Evolutionary conservation across 225 moss, liverwort and hornwort species (phyloP), one percentile per base, ranked within the genome.

Genomic region (Straminergon stramineum): DNA sequence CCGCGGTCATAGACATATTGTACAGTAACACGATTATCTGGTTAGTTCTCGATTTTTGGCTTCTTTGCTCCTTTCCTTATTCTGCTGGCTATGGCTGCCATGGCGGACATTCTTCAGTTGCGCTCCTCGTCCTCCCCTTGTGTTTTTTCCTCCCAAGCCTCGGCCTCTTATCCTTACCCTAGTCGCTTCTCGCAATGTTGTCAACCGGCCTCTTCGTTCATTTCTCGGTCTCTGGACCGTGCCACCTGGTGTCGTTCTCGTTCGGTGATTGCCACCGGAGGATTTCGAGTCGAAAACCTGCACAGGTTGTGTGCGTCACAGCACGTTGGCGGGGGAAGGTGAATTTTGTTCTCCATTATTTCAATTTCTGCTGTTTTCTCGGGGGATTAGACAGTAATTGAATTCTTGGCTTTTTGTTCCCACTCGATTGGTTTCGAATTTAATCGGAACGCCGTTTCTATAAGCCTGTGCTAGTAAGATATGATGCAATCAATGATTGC

Each of bases 271-370:
- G 18, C 60, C 11, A 85, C 35, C 31, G 31, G 68, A 90, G 80
- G 85, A 73, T 83, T 60, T 88, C 77, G 71, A n/a, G 15, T 70
- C 45, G 16, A n/a, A 76, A 69, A 51, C 28, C 17, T 78, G 52
- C 79, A 37, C 30, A 81, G 53, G 53, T 88, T 84, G 88, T 53
- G 91, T 84, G 93, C 84, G 62, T 91, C 90, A 41, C 88, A 89
- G 67, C 92, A 92, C 60, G n/a, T 88, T 64, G 86, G 58, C 19
- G 90, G 91, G 81, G 92, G 92, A 80, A 92, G 93, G 92, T 93
- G 91, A 84, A 57, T 76, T n/a, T 19, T 51, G 11, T 28, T 79
- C 41, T 31, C 15, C 24, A 74, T 28, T 17, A 16, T n/a, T 70
- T 39, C 17, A 70, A 30, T 70, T 58, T 7, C 19, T 48, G 84